A percentile compares a stretch with the other conserved stretches of the same genome.
These are phyloP conservation scores for Metschnikowia corniflorae DNA, from an alignment of 805 yeast species.

Conservation along the genomic window DNA sequence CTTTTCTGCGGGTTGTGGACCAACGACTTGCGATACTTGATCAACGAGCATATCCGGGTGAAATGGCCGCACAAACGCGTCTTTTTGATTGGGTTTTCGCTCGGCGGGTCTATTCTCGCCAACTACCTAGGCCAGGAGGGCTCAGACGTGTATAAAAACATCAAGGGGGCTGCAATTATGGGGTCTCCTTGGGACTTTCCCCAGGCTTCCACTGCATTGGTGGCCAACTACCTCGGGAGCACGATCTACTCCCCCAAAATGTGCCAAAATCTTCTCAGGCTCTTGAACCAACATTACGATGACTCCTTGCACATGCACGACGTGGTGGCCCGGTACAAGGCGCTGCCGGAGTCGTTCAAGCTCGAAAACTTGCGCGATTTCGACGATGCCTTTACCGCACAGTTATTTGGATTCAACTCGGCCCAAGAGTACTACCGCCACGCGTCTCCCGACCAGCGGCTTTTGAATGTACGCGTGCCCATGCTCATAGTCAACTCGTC, in stretches of 20 bases:
- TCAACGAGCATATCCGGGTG: conserved; percentile 45
- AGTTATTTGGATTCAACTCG: conserved; percentile 57
- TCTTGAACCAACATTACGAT: conserved; percentile 31
- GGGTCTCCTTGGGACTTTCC: conserved; percentile 74
- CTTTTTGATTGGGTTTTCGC: conserved; percentile 66
- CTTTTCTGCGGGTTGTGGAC: conserved; percentile 68
- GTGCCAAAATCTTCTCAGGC: conserved; percentile 36
- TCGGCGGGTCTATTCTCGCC: conserved; percentile 65
- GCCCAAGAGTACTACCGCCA: conserved; percentile 62
- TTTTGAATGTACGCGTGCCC: conserved; percentile 59
- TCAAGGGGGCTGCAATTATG: conserved; percentile 56
- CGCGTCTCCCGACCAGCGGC: conserved; percentile 58
- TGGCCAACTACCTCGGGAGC: conserved; percentile 38
- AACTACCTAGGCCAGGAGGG: conserved; percentile 70
- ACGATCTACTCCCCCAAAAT: conserved; percentile 40
- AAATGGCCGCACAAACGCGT: conserved; percentile 61
- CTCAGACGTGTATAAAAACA: conserved; percentile 42
- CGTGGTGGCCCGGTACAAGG: conserved; percentile 24
- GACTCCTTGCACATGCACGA: conserved; percentile 24
- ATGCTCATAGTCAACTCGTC: conserved; percentile 53
- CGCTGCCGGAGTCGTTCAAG: conserved; percentile 28
- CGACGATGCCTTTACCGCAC: conserved; percentile 60
- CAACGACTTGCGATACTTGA: conserved; percentile 59
- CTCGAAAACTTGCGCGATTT: conserved; percentile 49
- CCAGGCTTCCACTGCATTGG: conserved; percentile 44